These are phyloP conservation scores for Takashimella tepidaria DNA, from an alignment of 1,284 basidiomycete genomes.

Conservation along the genomic window DNA sequence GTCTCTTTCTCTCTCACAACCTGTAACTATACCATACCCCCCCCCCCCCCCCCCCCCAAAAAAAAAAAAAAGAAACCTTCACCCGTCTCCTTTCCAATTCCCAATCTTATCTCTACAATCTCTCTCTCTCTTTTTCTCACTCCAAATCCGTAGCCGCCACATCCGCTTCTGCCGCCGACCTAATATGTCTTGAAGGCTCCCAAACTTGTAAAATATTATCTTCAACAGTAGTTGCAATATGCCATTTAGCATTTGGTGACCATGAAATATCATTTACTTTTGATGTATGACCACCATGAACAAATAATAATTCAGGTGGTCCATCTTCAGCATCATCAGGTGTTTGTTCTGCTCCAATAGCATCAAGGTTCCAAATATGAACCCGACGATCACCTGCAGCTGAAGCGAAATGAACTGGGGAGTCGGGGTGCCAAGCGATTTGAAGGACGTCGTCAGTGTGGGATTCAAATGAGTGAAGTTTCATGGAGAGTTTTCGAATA, in stretches of 20 bases:
- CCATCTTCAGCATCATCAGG: constrained; percentile 98
- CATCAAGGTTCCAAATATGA: constrained; percentile 90
- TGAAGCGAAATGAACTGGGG: constrained; percentile 83
- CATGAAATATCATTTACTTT: constrained; percentile 49
- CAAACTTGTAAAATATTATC: constrained; percentile 52
- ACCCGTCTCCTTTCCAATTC: too few species aligned
- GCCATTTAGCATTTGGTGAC: constrained; percentile 47
- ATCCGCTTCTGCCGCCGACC: constrained; percentile 45
- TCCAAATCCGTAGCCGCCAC: constrained; percentile 45
- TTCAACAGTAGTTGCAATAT: constrained; percentile 49
- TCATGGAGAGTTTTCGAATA: constrained; percentile 70
- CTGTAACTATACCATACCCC: too few species aligned
- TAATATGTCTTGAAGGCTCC: constrained; percentile 50
- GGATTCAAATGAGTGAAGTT: constrained; percentile 84
- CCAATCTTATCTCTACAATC: too few species aligned
- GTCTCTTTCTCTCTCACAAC: too few species aligned
- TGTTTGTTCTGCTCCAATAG: constrained; percentile 92
- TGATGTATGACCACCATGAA: constrained; percentile 68
- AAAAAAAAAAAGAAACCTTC: too few species aligned
- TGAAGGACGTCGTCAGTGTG: constrained; percentile 95
- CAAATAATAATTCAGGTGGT: constrained; percentile 82
- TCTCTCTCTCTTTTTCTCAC: too few species aligned
- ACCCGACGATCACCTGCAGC: constrained; percentile 88
- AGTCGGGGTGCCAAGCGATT: constrained; percentile 91
- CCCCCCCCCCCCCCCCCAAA: too few species aligned